phyloP scores from a whole-genome alignment of 257 asterid genomes.

The Linaria vulgaris region DNA sequence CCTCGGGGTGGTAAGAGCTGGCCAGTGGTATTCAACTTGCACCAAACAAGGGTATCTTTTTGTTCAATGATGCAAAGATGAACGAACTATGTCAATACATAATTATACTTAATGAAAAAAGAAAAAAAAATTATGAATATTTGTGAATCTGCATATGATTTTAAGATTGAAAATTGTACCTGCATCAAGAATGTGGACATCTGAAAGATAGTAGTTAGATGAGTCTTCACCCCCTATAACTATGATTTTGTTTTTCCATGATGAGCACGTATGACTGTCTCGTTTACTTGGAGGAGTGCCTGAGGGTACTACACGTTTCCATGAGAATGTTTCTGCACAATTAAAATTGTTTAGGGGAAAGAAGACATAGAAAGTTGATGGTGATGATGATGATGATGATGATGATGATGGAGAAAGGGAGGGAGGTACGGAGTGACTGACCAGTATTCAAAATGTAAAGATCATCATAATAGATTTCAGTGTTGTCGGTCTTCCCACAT shows the following conservation, averaged over 20 bases:
- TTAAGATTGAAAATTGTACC: conserved; percentile 41
- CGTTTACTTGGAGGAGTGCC: conserved; percentile 98
- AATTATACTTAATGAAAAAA: conserved; percentile 5
- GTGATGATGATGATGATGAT: too few species aligned
- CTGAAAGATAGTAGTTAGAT: conserved; percentile 73
- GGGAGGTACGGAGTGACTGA: conserved; percentile 26
- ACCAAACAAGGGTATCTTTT: conserved; percentile 86
- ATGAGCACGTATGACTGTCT: conserved; percentile 89
- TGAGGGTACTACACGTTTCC: conserved; percentile 80
- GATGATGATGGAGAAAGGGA: not conserved
- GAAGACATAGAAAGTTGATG: too few species aligned
- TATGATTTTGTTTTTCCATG: conserved; percentile 86
- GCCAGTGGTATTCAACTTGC: conserved; percentile 84
- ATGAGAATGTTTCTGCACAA: conserved; percentile 68
- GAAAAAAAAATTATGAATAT: conserved; percentile 19
- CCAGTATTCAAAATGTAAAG: conserved; percentile 90
- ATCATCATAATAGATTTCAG: conserved; percentile 83
- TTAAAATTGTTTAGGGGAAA: too few species aligned
- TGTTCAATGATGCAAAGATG: conserved; percentile 32
- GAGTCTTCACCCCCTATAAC: conserved; percentile 97
- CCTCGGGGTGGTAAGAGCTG: conserved; percentile 92
- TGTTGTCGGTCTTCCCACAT: conserved; percentile 70
- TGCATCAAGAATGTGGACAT: conserved; percentile 93
- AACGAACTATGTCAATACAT: conserved; percentile 26
- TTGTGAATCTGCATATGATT: conserved; percentile 9